A percentile compares a stretch with the other conserved stretches of the same genome.
These are phyloP conservation scores for Carex cristatella DNA, from an alignment of 176 grass and related monocot genomes.

Conservation along the genomic window DNA sequence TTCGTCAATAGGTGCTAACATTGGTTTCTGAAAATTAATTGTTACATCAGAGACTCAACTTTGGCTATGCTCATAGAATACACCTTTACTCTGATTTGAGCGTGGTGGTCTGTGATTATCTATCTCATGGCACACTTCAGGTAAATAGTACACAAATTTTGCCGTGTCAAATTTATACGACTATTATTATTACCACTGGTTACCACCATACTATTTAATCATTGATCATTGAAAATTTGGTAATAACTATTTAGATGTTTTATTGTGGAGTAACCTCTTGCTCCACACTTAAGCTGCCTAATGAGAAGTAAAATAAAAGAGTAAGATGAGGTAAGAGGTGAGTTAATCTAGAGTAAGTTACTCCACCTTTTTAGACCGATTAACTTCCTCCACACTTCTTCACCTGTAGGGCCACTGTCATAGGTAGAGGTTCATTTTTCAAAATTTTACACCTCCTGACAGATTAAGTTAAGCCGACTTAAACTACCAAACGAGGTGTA, in stretches of 20 bases:
- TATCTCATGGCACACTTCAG: constrained; percentile 78
- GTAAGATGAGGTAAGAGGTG: too few species aligned
- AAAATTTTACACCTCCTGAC: too few species aligned
- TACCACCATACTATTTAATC: background rate
- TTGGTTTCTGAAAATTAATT: constrained; percentile 13
- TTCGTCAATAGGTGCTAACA: constrained; percentile 4
- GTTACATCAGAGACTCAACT: constrained; percentile 67
- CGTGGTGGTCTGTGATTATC: constrained; percentile 75
- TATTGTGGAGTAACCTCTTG: too few species aligned
- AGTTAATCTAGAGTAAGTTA: too few species aligned
- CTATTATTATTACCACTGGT: background rate
- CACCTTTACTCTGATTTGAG: constrained; percentile 72
- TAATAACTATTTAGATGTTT: background rate
- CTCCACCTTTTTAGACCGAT: too few species aligned
- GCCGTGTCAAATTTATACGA: background rate
- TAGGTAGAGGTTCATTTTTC: too few species aligned
- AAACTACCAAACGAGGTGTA: too few species aligned
- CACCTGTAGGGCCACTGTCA: too few species aligned
- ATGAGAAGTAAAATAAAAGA: too few species aligned
- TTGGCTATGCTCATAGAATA: constrained; percentile 58
- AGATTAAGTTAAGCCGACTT: too few species aligned
- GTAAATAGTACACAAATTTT: constrained; percentile 38
- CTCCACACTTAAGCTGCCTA: too few species aligned
- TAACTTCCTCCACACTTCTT: too few species aligned
- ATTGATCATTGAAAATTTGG: background rate